Conservation (phyloP, 2,329 filamentous ascomycete species). For the Cadophora malorum region DNA sequence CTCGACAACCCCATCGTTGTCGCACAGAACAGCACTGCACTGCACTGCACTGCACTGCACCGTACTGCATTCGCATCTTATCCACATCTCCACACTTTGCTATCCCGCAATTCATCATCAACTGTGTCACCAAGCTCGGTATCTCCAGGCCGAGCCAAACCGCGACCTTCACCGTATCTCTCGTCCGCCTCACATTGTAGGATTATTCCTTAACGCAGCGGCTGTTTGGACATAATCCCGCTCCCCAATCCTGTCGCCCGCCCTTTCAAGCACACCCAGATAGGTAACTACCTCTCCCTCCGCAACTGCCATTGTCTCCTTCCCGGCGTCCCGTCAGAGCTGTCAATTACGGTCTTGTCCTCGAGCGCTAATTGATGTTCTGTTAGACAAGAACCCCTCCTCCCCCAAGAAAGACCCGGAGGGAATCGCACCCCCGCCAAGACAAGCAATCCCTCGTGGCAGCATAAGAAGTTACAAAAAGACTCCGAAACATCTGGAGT, state of each 20-base stretch:
- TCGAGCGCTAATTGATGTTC: slow-evolving; percentile 31
- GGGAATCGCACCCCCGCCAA: slow-evolving; percentile 30
- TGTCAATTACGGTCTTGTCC: slow-evolving; percentile 22
- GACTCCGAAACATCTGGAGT: slow-evolving; percentile 15
- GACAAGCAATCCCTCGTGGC: slow-evolving; percentile 29
- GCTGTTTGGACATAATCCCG: slow-evolving; percentile 30
- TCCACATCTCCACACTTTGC: slow-evolving; percentile 19
- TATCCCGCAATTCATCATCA: slow-evolving; percentile 30
- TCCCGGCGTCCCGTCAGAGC: slow-evolving; percentile 28
- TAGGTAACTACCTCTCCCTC: slow-evolving; percentile 28
- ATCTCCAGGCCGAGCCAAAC: slow-evolving; percentile 38
- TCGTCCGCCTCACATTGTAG: slow-evolving; percentile 40
- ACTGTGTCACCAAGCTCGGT: slow-evolving; percentile 36
- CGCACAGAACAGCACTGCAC: slow-evolving; percentile 7
- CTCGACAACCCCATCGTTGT: not conserved
- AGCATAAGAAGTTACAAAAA: slow-evolving; percentile 29
- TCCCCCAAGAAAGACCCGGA: slow-evolving; percentile 27
- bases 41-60: not conserved
- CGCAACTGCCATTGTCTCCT: slow-evolving; percentile 25
- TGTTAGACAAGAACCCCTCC: slow-evolving; percentile 31
- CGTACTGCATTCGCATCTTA: not conserved
- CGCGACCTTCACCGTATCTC: slow-evolving; percentile 33
- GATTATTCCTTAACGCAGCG: slow-evolving; percentile 30
- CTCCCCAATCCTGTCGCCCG: slow-evolving; percentile 15
- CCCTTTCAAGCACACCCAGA: slow-evolving; percentile 30